phyloP scores from a whole-genome alignment of 306 rosid species.

The Sicyos baderoa region DNA sequence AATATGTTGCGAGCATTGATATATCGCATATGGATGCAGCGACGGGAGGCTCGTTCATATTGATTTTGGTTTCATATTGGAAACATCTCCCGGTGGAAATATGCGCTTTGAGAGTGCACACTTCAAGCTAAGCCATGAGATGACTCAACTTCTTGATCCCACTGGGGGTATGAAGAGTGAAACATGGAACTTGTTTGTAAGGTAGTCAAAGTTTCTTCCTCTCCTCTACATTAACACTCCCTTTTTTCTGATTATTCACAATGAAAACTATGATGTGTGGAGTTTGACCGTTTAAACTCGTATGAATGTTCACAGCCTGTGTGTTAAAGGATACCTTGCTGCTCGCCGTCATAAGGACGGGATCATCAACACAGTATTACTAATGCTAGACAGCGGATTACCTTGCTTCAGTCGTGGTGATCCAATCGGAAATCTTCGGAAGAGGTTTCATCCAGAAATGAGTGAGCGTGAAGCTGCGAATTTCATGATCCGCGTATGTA shows the following conservation, averaged over 20 bases:
- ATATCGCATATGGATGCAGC: conserved; percentile 40
- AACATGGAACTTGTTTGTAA: conserved; percentile 84
- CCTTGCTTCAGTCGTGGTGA: conserved; percentile 99
- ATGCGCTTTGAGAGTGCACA: conserved; percentile 98
- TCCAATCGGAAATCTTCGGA: conserved; percentile 89
- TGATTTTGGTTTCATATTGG: conserved; percentile 93
- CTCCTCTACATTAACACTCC: not conserved
- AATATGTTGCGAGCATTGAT: not conserved
- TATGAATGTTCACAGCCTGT: conserved; percentile 39
- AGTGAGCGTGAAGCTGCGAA: conserved; percentile 93
- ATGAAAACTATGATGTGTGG: not conserved
- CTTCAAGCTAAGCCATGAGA: conserved; percentile 97
- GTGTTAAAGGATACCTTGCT: conserved; percentile 93
- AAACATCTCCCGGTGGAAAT: conserved; percentile 96
- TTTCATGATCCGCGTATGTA: conserved; percentile 90
- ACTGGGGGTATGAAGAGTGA: conserved; percentile 93
- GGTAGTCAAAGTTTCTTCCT: conserved; percentile 35
- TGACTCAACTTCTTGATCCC: conserved; percentile 96
- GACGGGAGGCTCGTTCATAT: conserved; percentile 89
- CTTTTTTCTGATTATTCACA: not conserved
- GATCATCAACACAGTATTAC: conserved; percentile 61
- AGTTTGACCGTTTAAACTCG: not conserved
- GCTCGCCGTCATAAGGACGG: conserved; percentile 86
- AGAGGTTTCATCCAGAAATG: conserved; percentile 98
- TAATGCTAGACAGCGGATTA: conserved; percentile 90